A percentile compares a stretch with the other conserved stretches of the same genome.
Conservation (phyloP, 2,329 filamentous ascomycete genomes). For the Aspergillus sp. region DNA sequence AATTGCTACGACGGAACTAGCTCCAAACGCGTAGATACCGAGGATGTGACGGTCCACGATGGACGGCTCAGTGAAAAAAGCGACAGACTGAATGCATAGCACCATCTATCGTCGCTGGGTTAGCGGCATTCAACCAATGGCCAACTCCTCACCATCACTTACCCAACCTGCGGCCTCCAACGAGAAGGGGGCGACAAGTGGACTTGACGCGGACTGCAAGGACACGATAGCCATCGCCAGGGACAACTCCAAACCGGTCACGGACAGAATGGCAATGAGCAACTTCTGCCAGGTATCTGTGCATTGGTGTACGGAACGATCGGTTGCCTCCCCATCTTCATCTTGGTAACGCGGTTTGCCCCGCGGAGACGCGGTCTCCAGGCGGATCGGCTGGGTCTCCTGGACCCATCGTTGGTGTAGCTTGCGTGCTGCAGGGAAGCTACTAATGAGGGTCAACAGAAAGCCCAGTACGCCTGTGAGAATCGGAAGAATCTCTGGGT, state of each 20-base stretch:
- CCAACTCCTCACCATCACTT: constrained; percentile 29
- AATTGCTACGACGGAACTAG: constrained; percentile 24
- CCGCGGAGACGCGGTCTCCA: constrained; percentile 17
- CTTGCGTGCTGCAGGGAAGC: constrained; percentile 24
- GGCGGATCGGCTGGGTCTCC: constrained; percentile 6
- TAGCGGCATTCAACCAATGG: too few species aligned
- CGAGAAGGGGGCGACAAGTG: constrained; percentile 56
- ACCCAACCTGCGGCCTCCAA: constrained; percentile 63
- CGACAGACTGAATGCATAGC: constrained; percentile 30
- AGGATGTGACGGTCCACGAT: constrained; percentile 31
- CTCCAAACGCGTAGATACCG: constrained; percentile 28
- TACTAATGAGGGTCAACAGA: constrained; percentile 20
- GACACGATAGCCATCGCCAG: constrained; percentile 56
- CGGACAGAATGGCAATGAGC: constrained; percentile 53
- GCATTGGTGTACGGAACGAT: constrained; percentile 61
- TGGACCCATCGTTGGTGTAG: constrained; percentile 17
- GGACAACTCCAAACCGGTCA: constrained; percentile 55
- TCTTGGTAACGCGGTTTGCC: constrained; percentile 59
- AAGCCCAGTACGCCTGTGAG: constrained; percentile 23
- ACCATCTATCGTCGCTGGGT: constrained; percentile 20
- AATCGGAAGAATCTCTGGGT: constrained; percentile 17
- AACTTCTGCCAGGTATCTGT: constrained; percentile 59
- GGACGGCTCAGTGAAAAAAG: constrained; percentile 33
- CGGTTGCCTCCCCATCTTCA: constrained; percentile 65
- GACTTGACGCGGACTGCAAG: constrained; percentile 31